A percentile compares a stretch with the other conserved stretches of the same genome.
Evolutionary conservation across 495 filamentous ascomycete genomes (phyloP).

Genomic region (Penicillium waksmanii): DNA sequence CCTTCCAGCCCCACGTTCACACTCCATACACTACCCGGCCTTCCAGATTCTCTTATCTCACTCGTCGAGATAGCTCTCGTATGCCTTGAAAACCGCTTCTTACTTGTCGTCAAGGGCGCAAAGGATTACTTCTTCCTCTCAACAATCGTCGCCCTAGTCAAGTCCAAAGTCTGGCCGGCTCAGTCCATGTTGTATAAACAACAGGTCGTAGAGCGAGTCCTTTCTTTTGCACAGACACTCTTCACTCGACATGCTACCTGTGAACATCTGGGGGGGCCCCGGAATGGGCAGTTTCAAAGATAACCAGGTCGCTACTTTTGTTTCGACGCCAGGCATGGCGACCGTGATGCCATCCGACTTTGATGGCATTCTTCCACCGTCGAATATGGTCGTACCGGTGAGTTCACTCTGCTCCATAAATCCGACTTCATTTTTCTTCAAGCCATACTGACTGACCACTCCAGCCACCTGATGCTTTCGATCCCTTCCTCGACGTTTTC

Average conservation of each 20-base stretch:
- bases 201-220: slow-evolving; percentile 44
- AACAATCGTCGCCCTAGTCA: slow-evolving; percentile 45
- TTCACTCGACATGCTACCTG: slow-evolving; percentile 43
- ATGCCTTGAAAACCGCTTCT: slow-evolving; percentile 38
- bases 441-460: slow-evolving; percentile 3
- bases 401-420: slow-evolving; percentile 12
- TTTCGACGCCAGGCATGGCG: slow-evolving; percentile 31
- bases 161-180: slow-evolving; percentile 41
- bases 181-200: slow-evolving; percentile 45
- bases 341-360: slow-evolving; percentile 33
- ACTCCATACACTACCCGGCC: slow-evolving; percentile 36
- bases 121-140: slow-evolving; percentile 53
- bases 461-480: slow-evolving; percentile 44
- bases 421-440: not conserved
- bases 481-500: slow-evolving; percentile 49
- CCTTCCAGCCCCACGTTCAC: slow-evolving; percentile 25
- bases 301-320: slow-evolving; percentile 40
- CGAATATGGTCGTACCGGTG: slow-evolving; percentile 35
- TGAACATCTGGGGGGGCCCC: slow-evolving; percentile 38
- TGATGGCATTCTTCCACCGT: slow-evolving; percentile 28
- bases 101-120: slow-evolving; percentile 45
- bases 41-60: slow-evolving; percentile 41
- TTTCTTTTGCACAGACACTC: slow-evolving; percentile 42
- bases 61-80: slow-evolving; percentile 42
- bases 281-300: slow-evolving; percentile 42